Conservation (phyloP, 78 protist species). For the Emiliania huxleyi region DNA sequence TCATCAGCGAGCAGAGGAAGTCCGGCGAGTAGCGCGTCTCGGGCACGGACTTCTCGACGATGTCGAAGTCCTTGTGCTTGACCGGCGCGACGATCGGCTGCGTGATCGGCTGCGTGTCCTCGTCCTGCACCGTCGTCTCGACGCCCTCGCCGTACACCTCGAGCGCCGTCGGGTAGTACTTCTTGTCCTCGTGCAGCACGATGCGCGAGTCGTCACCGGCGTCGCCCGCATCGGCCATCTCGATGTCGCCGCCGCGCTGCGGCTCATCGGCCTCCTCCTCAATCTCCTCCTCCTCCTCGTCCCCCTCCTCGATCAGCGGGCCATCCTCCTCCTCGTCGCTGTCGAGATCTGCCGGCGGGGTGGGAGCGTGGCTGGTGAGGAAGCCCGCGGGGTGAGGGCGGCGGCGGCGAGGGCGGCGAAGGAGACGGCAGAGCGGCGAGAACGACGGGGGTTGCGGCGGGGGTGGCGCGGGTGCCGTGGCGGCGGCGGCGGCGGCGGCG, state of each 20-base stretch:
- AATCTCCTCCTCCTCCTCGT: neutral
- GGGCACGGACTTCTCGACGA: constrained; percentile 25
- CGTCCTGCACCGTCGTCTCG: constrained; percentile 95
- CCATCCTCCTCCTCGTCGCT: neutral
- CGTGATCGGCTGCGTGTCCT: constrained; percentile 92
- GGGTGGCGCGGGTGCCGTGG: too few species aligned
- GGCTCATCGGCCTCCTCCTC: neutral
- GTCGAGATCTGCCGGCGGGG: constrained; percentile 21
- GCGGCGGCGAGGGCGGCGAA: too few species aligned
- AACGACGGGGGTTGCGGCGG: too few species aligned
- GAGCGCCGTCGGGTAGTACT: constrained; percentile 89
- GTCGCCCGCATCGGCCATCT: neutral
- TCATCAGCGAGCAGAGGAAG: constrained; percentile 66
- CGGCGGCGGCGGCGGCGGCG: too few species aligned
- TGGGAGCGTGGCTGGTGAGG: too few species aligned
- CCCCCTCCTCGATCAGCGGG: neutral
- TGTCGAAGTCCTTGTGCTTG: constrained; percentile 44
- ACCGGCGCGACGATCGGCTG: constrained; percentile 94
- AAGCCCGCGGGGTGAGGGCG: too few species aligned
- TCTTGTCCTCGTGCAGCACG: constrained; percentile 95
- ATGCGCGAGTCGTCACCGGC: constrained; percentile 29
- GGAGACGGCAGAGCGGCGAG: too few species aligned
- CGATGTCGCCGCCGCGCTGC: neutral
- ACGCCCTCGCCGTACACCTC: constrained; percentile 79
- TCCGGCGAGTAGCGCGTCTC: constrained; percentile 39